phyloP scores from a whole-genome alignment of 2,329 filamentous ascomycete species.

The Akanthomyces dipterigenus region DNA sequence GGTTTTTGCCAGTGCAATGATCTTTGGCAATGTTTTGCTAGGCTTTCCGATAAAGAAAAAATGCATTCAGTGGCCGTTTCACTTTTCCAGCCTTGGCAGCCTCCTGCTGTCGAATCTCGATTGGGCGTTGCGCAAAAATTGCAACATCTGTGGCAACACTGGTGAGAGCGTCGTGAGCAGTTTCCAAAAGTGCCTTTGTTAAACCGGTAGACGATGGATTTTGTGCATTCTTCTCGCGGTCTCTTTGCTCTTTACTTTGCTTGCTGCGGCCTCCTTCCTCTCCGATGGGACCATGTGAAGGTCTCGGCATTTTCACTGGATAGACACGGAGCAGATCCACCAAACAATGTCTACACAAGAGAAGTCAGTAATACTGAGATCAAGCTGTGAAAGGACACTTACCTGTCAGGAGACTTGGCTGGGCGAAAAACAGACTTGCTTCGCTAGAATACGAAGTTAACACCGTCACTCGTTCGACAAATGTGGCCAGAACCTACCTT shows the following conservation, averaged over 20 bases:
- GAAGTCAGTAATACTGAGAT: neutral
- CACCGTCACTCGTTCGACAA: neutral
- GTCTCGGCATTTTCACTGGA: neutral
- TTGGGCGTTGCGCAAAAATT: conserved; percentile 66
- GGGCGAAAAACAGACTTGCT: neutral
- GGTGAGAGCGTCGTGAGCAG: conserved; percentile 52
- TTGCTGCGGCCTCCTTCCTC: neutral
- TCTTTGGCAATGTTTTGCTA: conserved; percentile 81
- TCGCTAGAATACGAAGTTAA: neutral
- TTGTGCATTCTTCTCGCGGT: neutral
- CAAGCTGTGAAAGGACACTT: neutral
- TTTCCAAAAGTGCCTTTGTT: conserved; percentile 57
- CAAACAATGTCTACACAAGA: neutral
- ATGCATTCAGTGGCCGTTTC: conserved; percentile 92
- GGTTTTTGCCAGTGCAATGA: conserved; percentile 79
- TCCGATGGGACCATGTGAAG: neutral
- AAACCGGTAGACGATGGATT: neutral
- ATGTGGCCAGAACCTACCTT: neutral
- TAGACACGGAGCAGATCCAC: neutral
- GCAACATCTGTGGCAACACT: conserved; percentile 72
- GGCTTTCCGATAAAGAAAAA: conserved; percentile 94
- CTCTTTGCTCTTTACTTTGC: neutral
- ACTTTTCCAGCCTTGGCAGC: conserved; percentile 69
- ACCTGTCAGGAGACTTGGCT: neutral
- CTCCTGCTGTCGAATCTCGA: conserved; percentile 57